Evolutionary conservation across 805 yeast species (phyloP), one percentile per base, ranked within the genome.

Genomic region (Candida cerambycidarum): DNA sequence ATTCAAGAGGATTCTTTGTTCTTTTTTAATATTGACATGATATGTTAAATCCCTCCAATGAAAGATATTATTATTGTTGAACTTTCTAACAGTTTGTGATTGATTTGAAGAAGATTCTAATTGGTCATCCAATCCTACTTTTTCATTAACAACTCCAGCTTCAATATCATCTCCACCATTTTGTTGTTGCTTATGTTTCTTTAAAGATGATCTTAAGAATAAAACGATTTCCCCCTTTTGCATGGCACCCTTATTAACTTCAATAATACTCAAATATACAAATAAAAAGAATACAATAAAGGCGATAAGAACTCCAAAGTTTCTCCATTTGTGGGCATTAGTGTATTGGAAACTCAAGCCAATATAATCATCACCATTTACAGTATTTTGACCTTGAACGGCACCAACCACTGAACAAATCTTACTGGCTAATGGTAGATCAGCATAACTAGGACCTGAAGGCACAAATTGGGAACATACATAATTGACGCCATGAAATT

Each of bases 301-400:
- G 1, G 76, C 87, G 55, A 80, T 57, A 44, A 77, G 44, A 46
- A 83, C 77, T 55, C 89, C 96, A 44, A 83, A 72, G 59, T 88
- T 85, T 67, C 95, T 79, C 96, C 96, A 88, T 38, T 76, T 73
- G 60, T 88, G 87, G 14, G 61, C 47, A 54, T 73, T 79, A 15
- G 57, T 56, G 67, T 82, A 88, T 31, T 61, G 56, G 61, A 61
- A 87, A 9, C 80, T 59, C 2, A 53, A 54, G 4, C 48, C 46
- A 42, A 87, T 49, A 55, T 83, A 87, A 27, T 59, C 62, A 49
- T 80, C 79, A 52, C 95, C 96, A 24, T 59, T 53, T 36, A 87
- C 86, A 38, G 50, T 50, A 10, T 56, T 44, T 17, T 59, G 55
- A 31, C 95, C 93, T 1, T 81, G 65, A 2, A 53, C 51, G 9